These are phyloP conservation scores for Apophysomyces variabilis DNA, from an alignment of 371 early-diverging fungal species.

Conservation along the genomic window DNA sequence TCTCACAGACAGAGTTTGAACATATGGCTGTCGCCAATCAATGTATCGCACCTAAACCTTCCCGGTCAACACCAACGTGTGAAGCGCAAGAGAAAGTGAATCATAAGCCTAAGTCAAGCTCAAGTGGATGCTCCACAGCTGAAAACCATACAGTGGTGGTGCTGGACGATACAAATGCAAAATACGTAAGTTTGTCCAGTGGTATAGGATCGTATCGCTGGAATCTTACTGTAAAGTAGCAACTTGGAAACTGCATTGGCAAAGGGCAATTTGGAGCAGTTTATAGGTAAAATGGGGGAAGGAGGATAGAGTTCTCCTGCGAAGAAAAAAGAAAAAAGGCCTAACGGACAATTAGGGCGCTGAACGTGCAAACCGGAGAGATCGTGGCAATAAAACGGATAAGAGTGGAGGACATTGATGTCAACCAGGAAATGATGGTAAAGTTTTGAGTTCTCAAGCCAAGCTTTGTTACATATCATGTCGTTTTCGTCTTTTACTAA, in stretches of 20 bases:
- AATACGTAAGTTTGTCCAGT: constrained; percentile 17
- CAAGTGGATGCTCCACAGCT: background rate
- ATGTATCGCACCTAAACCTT: constrained; percentile 2
- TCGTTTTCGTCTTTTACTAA: constrained; percentile 21
- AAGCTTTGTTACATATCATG: background rate
- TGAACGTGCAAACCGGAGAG: constrained; percentile 83
- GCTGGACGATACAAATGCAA: background rate
- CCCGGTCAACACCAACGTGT: constrained; percentile 18
- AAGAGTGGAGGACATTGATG: constrained; percentile 62
- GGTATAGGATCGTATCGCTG: background rate
- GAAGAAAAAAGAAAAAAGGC: constrained; percentile 32
- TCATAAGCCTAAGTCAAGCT: background rate
- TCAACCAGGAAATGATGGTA: constrained; percentile 58
- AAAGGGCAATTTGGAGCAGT: constrained; percentile 89
- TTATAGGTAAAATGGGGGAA: constrained; percentile 47
- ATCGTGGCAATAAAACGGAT: constrained; percentile 89
- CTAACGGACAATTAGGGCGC: constrained; percentile 63
- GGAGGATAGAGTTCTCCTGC: constrained; percentile 30
- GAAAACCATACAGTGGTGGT: background rate
- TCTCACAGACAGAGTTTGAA: constrained; percentile 1
- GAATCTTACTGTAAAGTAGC: constrained; percentile 35
- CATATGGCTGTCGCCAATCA: background rate
- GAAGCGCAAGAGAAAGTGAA: constrained; percentile 2
- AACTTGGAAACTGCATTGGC: constrained; percentile 88
- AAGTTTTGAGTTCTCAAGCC: background rate